Evolutionary conservation across 208 protist species (phyloP), one percentile per base, ranked within the genome.

Genomic region (Trypanosoma conorhini): DNA sequence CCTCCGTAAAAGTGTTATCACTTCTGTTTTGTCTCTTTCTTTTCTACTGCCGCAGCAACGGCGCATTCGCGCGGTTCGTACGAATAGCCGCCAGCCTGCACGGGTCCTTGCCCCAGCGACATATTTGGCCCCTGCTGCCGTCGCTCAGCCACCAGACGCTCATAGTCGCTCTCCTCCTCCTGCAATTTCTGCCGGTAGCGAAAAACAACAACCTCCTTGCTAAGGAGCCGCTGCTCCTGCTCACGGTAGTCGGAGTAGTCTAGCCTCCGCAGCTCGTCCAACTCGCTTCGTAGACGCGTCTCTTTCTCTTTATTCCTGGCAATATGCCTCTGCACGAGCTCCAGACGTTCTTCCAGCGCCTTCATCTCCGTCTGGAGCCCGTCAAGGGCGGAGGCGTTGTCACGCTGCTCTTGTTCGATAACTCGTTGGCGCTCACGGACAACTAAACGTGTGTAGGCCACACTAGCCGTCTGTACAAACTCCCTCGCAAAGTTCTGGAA

Each of bases 191-290:
- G 81, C 26, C 88, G 79, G 58, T 91, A 90, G 67, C 80, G 75
- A 72, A 91, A 91, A 28, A 94, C 84, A 65, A 82, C 90, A 22
- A 94, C 83, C 58, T 94, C 88, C 74, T 91, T 89, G 50, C 90
- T 84, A 0, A 94, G 78, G n/a, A 94, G 74, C 56, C 61, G 69
- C 64, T 91, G 86, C 71, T 94, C 88, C 7, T 90, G 76, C 21
- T 80, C 77, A 40, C 81, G 80, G 69, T 81, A 83, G 13, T 79
- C 73, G 0, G 81, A 69, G 63, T 90, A 80, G 21, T 70, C 74
- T 54, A 78, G 74, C 31, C 76, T 46, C 44, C 60, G 62, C 22
- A 91, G 67, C 22, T 87, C 84, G 48, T 87, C 67, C 60, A 87
- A 74, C 56, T 90, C 80, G 31, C 81, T 84, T 57, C 79, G 69